A percentile compares a stretch with the other conserved stretches of the same genome.
These are phyloP conservation scores for Apophysomyces sp. DNA, from an alignment of 371 early-diverging fungal species.

Conservation along the genomic window DNA sequence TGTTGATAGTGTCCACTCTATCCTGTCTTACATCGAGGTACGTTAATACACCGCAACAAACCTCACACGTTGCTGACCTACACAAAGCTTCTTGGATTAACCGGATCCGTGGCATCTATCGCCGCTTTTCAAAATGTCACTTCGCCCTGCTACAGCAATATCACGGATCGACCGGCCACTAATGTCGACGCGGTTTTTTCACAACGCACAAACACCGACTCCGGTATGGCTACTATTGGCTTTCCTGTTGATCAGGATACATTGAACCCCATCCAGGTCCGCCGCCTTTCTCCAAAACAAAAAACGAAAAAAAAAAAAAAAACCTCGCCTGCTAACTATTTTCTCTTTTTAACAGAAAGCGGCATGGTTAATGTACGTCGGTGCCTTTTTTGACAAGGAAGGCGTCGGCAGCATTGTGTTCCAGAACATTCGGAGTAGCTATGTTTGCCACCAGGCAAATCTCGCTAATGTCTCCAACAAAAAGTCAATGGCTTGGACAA, in stretches of 20 bases:
- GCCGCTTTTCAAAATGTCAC: neutral
- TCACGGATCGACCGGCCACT: neutral
- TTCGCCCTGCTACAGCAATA: neutral
- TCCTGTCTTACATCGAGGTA: slow-evolving; percentile 23
- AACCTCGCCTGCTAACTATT: too few relatives aligned
- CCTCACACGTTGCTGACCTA: neutral
- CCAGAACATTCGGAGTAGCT: slow-evolving; percentile 6
- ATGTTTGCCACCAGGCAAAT: slow-evolving; percentile 21
- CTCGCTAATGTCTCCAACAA: slow-evolving; percentile 9
- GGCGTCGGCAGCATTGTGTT: slow-evolving; percentile 1
- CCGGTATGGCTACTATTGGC: slow-evolving; percentile 4
- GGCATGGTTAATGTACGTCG: slow-evolving; percentile 23
- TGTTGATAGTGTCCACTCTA: slow-evolving; percentile 6
- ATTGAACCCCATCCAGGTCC: slow-evolving; percentile 1
- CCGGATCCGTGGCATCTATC: neutral
- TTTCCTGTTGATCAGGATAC: slow-evolving; percentile 14
- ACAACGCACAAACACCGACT: slow-evolving; percentile 4
- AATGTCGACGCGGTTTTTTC: slow-evolving; percentile 2
- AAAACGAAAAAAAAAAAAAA: neutral
- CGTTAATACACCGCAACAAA: neutral
- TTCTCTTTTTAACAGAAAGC: slow-evolving; percentile 15
- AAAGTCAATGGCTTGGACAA: slow-evolving; percentile 25
- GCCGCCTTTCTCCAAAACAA: neutral
- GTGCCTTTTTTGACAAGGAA: slow-evolving; percentile 21
- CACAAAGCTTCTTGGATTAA: slow-evolving; percentile 11